Percentiles rank a stretch among this genome's conserved stretches.
Conservation (phyloP, 225 moss, liverwort and hornwort genomes). For the Rhytidiadelphus loreus region DNA sequence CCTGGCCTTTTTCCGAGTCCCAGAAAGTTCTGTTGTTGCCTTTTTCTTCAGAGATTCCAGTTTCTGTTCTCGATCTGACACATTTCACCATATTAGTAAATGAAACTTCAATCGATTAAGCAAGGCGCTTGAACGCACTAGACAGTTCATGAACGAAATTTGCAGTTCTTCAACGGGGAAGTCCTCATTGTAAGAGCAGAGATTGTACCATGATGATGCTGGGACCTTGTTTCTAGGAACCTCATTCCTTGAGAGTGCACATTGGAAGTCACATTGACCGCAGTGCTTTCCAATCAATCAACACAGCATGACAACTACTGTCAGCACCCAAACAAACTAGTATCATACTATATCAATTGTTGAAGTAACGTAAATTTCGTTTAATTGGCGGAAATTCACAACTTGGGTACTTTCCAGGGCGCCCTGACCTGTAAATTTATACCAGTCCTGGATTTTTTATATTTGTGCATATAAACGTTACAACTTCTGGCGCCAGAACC, state of each 20-base stretch:
- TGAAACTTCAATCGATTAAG: not conserved
- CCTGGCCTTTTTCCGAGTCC: conserved; percentile 35
- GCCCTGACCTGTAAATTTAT: not conserved
- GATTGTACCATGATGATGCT: conserved; percentile 40
- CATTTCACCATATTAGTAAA: not conserved
- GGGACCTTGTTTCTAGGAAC: conserved; percentile 69
- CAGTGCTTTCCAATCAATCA: conserved; percentile 25
- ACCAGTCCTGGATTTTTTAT: no score
- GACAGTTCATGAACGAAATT: not conserved
- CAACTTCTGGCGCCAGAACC: no score
- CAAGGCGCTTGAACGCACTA: not conserved
- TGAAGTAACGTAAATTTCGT: not conserved
- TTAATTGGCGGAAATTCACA: not conserved
- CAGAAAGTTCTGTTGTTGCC: conserved; percentile 7
- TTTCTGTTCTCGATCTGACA: conserved; percentile 41
- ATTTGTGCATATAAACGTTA: not conserved
- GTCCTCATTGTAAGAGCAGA: not conserved
- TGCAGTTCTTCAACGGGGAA: not conserved
- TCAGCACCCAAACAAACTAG: not conserved
- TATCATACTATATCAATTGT: not conserved
- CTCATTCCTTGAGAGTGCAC: conserved; percentile 75
- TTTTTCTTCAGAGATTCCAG: conserved; percentile 17
- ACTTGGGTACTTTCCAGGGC: not conserved
- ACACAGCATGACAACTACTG: not conserved
- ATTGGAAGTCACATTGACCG: conserved; percentile 57